Evolutionary conservation across 177 flowering plant genomes (phyloP), one percentile per base, ranked within the genome.

Genomic region (Telopea speciosissima): DNA sequence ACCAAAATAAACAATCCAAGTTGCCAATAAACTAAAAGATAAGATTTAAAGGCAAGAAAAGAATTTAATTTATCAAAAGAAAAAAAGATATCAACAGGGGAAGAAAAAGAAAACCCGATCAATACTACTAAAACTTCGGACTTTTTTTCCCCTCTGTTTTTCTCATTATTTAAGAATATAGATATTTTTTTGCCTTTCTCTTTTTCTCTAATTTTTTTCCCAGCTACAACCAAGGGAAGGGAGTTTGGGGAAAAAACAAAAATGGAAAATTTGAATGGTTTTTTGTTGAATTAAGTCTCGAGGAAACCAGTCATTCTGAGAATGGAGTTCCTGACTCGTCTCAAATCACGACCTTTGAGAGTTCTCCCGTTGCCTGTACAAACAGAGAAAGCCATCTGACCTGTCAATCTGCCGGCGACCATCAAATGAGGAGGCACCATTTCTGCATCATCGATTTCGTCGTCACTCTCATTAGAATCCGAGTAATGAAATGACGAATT

Each of bases 341-440:
- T 66, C 44, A 75, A 66, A 66, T 75, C 73, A n/a, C 77, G 66
- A 28, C 77, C 77, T 23, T 75, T 75, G 8, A 75, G 70, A 45
- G 77, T 74, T 59, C 77, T 69, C 7, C 77, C 77, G 26, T 69
- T 74, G 0, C 77, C 77, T 3, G 66, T 66, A 26, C 76, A 74
- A 17, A 79, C 69, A 8, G 81, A 81, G 8, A 67, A 74, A 16
- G 80, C 72, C 77, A 70, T 73, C 33, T 66, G 62, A 8, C 70
- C 71, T 25, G 65, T 45, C 0, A 73, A 9, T 28, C 79, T 59
- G 62, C 76, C 58, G 21, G 65, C 71, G 19, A 78, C 24, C 54
- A 80, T 70, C 69, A 73, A 68, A 52, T 82, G 83, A 8, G 85
- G 85, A 31, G 83, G 85, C 45, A 77, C 74, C 67, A 76, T 63